phyloP scores from a whole-genome alignment of 345 rosid genomes.

The Eucalyptus erythrocorys region DNA sequence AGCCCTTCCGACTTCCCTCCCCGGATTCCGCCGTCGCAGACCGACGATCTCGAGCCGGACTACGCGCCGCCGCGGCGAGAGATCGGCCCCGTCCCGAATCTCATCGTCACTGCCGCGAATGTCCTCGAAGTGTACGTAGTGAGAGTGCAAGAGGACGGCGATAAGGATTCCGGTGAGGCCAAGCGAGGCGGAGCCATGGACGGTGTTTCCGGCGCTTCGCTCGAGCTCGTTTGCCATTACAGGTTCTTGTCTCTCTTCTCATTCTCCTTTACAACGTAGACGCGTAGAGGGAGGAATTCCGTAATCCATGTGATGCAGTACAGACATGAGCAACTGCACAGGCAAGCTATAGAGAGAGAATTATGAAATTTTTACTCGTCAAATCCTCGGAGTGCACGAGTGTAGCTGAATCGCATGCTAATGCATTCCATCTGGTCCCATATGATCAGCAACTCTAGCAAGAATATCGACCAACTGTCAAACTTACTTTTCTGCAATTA shows the following conservation, averaged over 20 bases:
- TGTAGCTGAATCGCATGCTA: not conserved
- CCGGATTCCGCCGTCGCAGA: conserved; percentile 34
- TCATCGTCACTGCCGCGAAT: conserved; percentile 63
- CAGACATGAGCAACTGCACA: not conserved
- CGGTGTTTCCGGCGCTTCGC: conserved; percentile 68
- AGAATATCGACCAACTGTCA: not conserved
- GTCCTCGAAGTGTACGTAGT: conserved; percentile 75
- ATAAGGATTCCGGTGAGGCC: conserved; percentile 23
- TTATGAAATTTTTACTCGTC: not conserved
- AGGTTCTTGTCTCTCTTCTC: conserved; percentile 17
- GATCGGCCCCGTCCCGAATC: conserved; percentile 67
- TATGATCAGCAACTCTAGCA: not conserved
- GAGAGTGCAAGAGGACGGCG: conserved; percentile 67
- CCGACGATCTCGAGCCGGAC: conserved; percentile 61
- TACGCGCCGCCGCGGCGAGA: conserved; percentile 37
- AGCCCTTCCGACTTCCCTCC: conserved; percentile 46
- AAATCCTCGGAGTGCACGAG: not conserved
- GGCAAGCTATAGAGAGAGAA: not conserved
- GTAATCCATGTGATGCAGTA: not conserved
- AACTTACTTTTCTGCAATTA: not conserved
- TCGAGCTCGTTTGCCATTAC: conserved; percentile 88
- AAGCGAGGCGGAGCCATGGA: conserved; percentile 77
- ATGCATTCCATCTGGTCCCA: not conserved
- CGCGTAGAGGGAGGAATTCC: not conserved
- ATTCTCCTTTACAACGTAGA: not conserved